Evolutionary conservation across 2,329 filamentous ascomycete genomes (phyloP), one percentile per base, ranked within the genome.

Genomic region (Drechslerella stenobrocha): DNA sequence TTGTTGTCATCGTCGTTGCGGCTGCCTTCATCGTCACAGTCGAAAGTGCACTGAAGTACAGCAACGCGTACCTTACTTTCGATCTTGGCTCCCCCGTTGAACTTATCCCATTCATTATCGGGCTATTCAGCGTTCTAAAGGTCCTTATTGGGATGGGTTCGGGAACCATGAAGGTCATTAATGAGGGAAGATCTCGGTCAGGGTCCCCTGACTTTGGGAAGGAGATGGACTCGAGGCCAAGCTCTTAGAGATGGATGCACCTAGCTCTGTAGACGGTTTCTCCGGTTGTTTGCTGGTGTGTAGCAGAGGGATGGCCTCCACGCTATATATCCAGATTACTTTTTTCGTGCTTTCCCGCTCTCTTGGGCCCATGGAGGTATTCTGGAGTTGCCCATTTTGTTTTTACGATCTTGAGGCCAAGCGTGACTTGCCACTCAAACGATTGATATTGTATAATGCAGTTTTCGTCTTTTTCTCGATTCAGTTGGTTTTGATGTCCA

Each of bases 81-180:
- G 45, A 63, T 20, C 46, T 69, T 11, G 55, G 64, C 32, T 61
- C 64, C 2, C 57, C 58, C 24, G 55, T 59, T 52, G 64, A 69
- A 42, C 64, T 69, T 48, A 44, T 69, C 37, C 64, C 64, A 23
- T 69, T 69, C 30, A 52, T 69, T 8, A 37, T 69, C 20, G 64
- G 64, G 18, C 40, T 69, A 30, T 69, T 52, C 46, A 56, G 58
- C 30, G 35, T 69, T 23, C 4, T 69, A 8, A 69, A 63, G 32
- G 64, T 69, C 18, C 22, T 57, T 13, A 13, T 57, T 13, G 64
- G 64, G 11, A 69, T 69, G 64, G 44, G 26, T 4, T 45, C 56
- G 2, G 64, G 57, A 13, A 52, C 57, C 18, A 23, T 32, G 46
- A 69, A 69, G 22, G 57, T 63, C 32, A 34, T 69, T 37, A 69